Base-by-base conservation (phyloP, 768 basidiomycete species). In the Strobilomyces dryophilus region DNA sequence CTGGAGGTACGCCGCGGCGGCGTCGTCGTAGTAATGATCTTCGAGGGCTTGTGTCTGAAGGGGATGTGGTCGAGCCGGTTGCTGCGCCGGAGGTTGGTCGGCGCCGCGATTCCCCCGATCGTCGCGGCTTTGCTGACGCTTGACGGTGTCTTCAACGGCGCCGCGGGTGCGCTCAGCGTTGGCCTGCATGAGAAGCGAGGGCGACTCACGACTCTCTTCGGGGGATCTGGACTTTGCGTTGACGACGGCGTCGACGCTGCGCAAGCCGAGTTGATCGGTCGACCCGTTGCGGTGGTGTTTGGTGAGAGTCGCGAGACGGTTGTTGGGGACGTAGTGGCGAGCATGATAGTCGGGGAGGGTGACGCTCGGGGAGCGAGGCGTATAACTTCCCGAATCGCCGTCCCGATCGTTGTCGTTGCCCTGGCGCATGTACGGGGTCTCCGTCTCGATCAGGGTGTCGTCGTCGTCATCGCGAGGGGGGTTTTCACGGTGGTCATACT, bases 301-400 rank as follows among this genome's bases (percentile, higher is more conserved):
- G 24, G 81, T 71, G 35, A 78, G 64, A 12, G 70, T 73, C n/a
- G 64, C 66, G 24, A 69, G 54, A 27, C 68, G 68, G 15, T 58
- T 57, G 49, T 62, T 65, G 15, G 62, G 15, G 35, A 62, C 56
- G 51, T 71, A 73, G 34, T 63, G 63, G 24, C 63, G 68, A 6
- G 67, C 48, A 10, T 64, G 61, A 27, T 72, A 68, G 2, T 82
- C 81, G 2, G 85, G 84, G 17, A 87, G 73, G n/a, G 71, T 75
- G 12, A 76, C 76, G 31, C 80, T 79, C 1, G 85, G 84, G 3
- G 87, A 89, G 21, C 85, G 79, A 6, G 87, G 87, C 1, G 87
- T 89, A 57, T 78, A 84, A 7, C 75, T 74, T 21, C 76, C 79
- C 17, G 77, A 80, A 37, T 83, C 80, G 32, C 79, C 76, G 17